Conservation (phyloP, 352 stramenopile species). For the Phytophthora idaei region DNA sequence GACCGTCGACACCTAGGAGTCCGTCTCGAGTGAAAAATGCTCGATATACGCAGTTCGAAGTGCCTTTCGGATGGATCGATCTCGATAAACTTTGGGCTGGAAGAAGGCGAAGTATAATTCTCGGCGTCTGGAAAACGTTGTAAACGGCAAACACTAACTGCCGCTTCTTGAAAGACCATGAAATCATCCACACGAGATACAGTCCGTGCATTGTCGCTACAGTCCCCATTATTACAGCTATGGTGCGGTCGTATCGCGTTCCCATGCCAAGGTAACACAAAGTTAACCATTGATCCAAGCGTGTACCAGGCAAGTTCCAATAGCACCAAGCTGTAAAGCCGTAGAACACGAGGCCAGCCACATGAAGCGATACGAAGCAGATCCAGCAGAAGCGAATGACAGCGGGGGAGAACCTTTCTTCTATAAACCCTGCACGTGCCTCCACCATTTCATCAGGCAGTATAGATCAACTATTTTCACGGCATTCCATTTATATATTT, state of each 20-base stretch:
- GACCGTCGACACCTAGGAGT: conserved; percentile 11
- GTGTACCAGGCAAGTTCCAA: conserved; percentile 21
- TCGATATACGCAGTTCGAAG: neutral
- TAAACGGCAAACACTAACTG: conserved; percentile 13
- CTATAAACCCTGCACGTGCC: neutral
- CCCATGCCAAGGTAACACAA: conserved; percentile 20
- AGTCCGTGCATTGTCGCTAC: conserved; percentile 10
- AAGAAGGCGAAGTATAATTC: neutral
- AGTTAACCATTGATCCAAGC: conserved; percentile 19
- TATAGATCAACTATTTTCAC: neutral
- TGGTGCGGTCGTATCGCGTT: conserved; percentile 4
- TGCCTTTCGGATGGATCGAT: neutral
- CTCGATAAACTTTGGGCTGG: neutral
- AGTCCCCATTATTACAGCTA: conserved; percentile 14
- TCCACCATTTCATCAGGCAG: neutral
- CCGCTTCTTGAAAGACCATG: conserved; percentile 13
- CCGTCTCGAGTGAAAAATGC: neutral
- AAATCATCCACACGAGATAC: conserved; percentile 21
- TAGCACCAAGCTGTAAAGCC: conserved; percentile 25
- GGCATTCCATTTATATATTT: conserved; percentile 1
- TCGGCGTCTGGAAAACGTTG: neutral
- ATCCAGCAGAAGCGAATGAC: conserved; percentile 19
- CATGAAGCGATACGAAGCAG: conserved; percentile 18
- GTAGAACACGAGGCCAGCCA: conserved; percentile 18
- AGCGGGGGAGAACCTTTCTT: conserved; percentile 12